phyloP scores from a whole-genome alignment of 1,284 basidiomycete species.

The Ustilago tritici region DNA sequence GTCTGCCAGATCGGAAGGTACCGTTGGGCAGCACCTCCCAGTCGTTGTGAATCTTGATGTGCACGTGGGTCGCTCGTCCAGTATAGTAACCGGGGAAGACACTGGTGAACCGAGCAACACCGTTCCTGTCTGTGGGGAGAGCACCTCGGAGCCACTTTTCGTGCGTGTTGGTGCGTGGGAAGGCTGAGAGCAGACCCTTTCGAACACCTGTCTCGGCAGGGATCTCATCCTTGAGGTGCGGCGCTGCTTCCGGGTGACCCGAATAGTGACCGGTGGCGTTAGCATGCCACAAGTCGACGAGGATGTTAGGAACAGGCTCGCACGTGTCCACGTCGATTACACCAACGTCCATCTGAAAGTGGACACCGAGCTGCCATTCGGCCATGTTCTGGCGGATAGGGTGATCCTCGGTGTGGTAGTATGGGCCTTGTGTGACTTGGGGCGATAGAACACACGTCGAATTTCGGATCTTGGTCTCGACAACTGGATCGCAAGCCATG shows the following conservation, averaged over 20 bases:
- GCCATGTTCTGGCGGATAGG: constrained; percentile 73
- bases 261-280: constrained; percentile 70
- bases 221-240: constrained; percentile 68
- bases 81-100: constrained; percentile 78
- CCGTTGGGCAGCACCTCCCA: constrained; percentile 70
- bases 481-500: constrained; percentile 65
- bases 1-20: constrained; percentile 71
- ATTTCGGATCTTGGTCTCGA: constrained; percentile 67
- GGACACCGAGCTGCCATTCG: constrained; percentile 74
- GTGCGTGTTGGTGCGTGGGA: constrained; percentile 70
- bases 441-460: constrained; percentile 70
- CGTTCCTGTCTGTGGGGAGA: constrained; percentile 77
- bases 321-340: constrained; percentile 81
- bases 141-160: constrained; percentile 77
- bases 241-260: constrained; percentile 71
- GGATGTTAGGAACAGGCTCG: constrained; percentile 76
- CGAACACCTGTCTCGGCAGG: constrained; percentile 67
- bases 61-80: constrained; percentile 72
- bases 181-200: constrained; percentile 70
- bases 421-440: constrained; percentile 72
- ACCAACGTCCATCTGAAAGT: constrained; percentile 76
- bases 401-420: constrained; percentile 72
- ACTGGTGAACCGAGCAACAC: constrained; percentile 77
- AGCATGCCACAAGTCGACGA: constrained; percentile 79
- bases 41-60: constrained; percentile 70